phyloP scores from a whole-genome alignment of 1,139 yeast genomes.

The Yamadazyma songkhlaensis region DNA sequence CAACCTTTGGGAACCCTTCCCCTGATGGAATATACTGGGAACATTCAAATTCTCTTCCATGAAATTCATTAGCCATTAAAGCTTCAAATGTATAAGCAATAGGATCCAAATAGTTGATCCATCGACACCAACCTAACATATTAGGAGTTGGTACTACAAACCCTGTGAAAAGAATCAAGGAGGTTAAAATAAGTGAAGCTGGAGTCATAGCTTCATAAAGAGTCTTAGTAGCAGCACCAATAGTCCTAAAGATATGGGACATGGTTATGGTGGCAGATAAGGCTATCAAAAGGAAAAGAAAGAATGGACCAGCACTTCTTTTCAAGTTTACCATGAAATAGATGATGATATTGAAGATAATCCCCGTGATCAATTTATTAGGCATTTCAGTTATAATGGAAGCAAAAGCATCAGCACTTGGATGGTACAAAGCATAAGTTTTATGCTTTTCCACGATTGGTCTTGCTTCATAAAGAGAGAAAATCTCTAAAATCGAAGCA shows the following conservation, averaged over 20 bases:
- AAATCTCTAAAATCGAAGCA: conserved; percentile 69
- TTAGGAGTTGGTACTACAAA: conserved; percentile 55
- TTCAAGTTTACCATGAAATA: conserved; percentile 60
- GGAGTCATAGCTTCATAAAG: conserved; percentile 62
- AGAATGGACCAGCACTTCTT: conserved; percentile 58
- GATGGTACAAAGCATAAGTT: conserved; percentile 63
- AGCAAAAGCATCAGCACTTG: conserved; percentile 64
- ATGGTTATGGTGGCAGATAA: conserved; percentile 49
- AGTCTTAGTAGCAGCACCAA: conserved; percentile 56
- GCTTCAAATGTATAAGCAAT: conserved; percentile 55
- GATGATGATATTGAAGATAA: conserved; percentile 44
- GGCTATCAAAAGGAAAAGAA: conserved; percentile 46
- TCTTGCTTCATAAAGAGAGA: conserved; percentile 66
- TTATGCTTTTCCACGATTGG: conserved; percentile 79
- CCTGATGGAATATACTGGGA: conserved; percentile 47
- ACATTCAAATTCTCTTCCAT: conserved; percentile 48
- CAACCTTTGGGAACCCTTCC: conserved; percentile 38
- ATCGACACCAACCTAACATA: conserved; percentile 64
- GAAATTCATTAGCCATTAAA: conserved; percentile 55
- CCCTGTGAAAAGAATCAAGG: conserved; percentile 57
- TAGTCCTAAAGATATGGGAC: conserved; percentile 57
- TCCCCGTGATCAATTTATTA: conserved; percentile 43
- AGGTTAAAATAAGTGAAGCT: conserved; percentile 53
- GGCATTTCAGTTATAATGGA: conserved; percentile 59
- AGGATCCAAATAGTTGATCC: conserved; percentile 61